A percentile compares a stretch with the other conserved stretches of the same genome.
phyloP scores from a whole-genome alignment of 305 asterid species.

The Fraxinus latifolia region DNA sequence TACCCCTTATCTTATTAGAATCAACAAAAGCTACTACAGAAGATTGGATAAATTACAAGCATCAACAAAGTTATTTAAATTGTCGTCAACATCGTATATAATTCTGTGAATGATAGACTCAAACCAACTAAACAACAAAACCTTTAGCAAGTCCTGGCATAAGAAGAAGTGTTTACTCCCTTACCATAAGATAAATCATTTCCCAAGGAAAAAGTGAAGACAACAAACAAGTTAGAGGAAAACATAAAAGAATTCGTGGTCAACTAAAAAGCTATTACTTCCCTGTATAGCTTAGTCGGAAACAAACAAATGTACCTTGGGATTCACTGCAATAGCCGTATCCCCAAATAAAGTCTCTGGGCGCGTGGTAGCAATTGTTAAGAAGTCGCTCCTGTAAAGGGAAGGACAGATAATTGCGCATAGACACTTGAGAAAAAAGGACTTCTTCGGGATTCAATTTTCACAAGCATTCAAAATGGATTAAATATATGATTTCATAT shows the following conservation, averaged over 20 bases:
- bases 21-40: constrained; percentile 1
- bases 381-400: constrained; percentile 66
- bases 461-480: background rate
- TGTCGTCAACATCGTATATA: background rate
- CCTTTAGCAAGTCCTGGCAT: background rate
- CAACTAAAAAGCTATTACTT: background rate
- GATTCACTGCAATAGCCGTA: constrained; percentile 92
- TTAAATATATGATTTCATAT: constrained; percentile 5
- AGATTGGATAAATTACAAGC: background rate
- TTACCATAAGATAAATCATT: constrained; percentile 7
- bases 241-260: background rate
- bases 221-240: background rate
- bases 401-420: constrained; percentile 7
- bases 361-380: constrained; percentile 94
- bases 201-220: background rate
- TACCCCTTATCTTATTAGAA: constrained; percentile 15
- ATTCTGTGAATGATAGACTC: background rate
- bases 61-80: background rate
- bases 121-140: background rate
- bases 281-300: background rate
- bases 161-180: background rate
- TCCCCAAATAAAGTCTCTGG: constrained; percentile 99
- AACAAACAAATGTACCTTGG: constrained; percentile 52
- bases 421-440: constrained; percentile 3
- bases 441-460: background rate